These are phyloP conservation scores for Monilinia laxa DNA, from an alignment of 2,329 filamentous ascomycete species.

Conservation along the genomic window DNA sequence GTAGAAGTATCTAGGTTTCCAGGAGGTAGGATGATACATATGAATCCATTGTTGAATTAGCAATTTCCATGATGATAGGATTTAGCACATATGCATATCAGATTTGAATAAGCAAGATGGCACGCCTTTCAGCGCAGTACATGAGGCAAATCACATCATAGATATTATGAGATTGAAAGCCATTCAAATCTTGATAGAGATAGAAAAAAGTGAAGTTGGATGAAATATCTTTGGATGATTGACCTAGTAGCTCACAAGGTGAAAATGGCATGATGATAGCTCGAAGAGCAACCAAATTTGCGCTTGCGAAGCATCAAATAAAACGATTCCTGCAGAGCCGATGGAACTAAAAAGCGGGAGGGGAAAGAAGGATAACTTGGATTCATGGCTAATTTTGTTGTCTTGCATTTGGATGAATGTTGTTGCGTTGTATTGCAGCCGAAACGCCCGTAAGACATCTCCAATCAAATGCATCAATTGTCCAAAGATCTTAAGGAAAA, in stretches of 20 bases:
- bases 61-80: background rate
- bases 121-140: background rate
- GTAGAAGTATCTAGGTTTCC: slow-evolving; percentile 1
- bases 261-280: background rate
- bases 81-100: background rate
- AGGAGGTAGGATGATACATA: background rate
- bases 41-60: background rate
- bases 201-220: background rate
- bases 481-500: slow-evolving; percentile 2
- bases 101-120: background rate
- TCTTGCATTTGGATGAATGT: background rate
- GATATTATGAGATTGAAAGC: background rate
- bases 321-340: slow-evolving; percentile 2
- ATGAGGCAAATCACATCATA: background rate
- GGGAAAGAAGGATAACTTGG: slow-evolving; percentile 2
- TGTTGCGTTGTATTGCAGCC: slow-evolving; percentile 1
- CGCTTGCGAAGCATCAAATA: slow-evolving; percentile 12
- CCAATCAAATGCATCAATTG: background rate
- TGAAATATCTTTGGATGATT: background rate
- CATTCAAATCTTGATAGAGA: background rate
- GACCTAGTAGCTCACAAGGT: background rate
- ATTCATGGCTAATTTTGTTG: background rate
- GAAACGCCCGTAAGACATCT: slow-evolving; percentile 12
- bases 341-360: slow-evolving; percentile 3
- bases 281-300: background rate